Evolutionary conservation across 768 basidiomycete genomes (phyloP).

Genomic region (Leccinum longicurvipes): DNA sequence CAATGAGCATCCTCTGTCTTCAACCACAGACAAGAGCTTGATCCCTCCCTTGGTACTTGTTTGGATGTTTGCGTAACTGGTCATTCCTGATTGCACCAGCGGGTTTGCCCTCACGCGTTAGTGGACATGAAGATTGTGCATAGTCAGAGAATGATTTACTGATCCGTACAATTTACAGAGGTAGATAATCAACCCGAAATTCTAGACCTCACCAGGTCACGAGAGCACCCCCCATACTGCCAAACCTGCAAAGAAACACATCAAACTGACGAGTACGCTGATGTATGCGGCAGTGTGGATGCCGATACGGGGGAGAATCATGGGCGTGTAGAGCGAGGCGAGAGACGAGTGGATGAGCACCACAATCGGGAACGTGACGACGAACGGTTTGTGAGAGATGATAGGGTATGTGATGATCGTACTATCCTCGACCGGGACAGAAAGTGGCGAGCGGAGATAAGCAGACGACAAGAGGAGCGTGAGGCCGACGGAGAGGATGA

Average conservation of each 20-base stretch:
- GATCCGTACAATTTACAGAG: neutral
- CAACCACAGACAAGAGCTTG: neutral
- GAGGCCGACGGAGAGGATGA: slow-evolving; percentile 67
- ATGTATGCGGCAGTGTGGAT: slow-evolving; percentile 76
- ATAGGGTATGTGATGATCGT: slow-evolving; percentile 12
- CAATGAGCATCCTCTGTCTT: too few relatives aligned
- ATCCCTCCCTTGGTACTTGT: slow-evolving; percentile 1
- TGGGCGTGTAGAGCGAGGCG: slow-evolving; percentile 61
- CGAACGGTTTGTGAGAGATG: slow-evolving; percentile 34
- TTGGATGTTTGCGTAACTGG: neutral
- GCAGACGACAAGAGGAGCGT: slow-evolving; percentile 50
- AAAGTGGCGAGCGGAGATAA: slow-evolving; percentile 56
- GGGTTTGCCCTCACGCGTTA: neutral
- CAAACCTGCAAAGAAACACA: slow-evolving; percentile 69
- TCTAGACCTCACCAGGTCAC: slow-evolving; percentile 16
- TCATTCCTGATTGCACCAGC: fast-evolving
- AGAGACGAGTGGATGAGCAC: slow-evolving; percentile 52
- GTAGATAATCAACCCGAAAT: slow-evolving; percentile 11
- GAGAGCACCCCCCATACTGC: slow-evolving; percentile 69
- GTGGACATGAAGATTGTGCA: neutral
- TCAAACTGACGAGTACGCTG: slow-evolving; percentile 61
- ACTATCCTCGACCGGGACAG: slow-evolving; percentile 24
- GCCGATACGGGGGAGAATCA: slow-evolving; percentile 67
- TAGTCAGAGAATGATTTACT: neutral
- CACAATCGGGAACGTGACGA: slow-evolving; percentile 42